Conservation (phyloP, 2,329 filamentous ascomycete species). For the Blumeriella jaapii region DNA sequence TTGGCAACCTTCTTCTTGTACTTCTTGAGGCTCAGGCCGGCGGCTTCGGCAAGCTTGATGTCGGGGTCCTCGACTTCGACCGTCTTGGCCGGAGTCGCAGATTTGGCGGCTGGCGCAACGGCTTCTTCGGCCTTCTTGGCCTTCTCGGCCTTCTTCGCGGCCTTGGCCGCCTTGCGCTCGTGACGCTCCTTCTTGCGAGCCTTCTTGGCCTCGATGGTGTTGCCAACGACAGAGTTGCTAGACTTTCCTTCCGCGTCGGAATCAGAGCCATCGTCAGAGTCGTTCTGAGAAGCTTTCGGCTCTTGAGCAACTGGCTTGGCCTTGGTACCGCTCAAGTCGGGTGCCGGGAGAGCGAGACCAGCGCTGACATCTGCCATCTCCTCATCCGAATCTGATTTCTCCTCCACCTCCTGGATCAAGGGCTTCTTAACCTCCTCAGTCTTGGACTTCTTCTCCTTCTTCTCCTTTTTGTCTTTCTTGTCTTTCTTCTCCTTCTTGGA, state of each 20-base stretch:
- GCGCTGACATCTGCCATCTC: slow-evolving; percentile 22
- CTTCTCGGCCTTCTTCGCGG: slow-evolving; percentile 30
- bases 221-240: slow-evolving; percentile 12
- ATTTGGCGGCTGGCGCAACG: slow-evolving; percentile 21
- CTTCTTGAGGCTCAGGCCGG: slow-evolving; percentile 61
- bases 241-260: slow-evolving; percentile 4
- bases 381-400: slow-evolving; percentile 15
- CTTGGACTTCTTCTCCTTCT: slow-evolving; percentile 29
- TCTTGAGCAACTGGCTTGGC: slow-evolving; percentile 14
- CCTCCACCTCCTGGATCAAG: slow-evolving; percentile 26
- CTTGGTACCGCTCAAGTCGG: slow-evolving; percentile 17
- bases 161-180: slow-evolving; percentile 22
- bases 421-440: slow-evolving; percentile 21
- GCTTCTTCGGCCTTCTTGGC: slow-evolving; percentile 25
- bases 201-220: slow-evolving; percentile 24
- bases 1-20: slow-evolving; percentile 70
- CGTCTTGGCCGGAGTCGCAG: slow-evolving; percentile 25
- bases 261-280: slow-evolving; percentile 12
- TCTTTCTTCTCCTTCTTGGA: slow-evolving; percentile 38
- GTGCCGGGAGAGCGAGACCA: slow-evolving; percentile 13
- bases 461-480: slow-evolving; percentile 33
- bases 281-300: slow-evolving; percentile 4
- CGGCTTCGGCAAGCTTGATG: slow-evolving; percentile 45
- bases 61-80: slow-evolving; percentile 31
- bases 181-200: slow-evolving; percentile 19